Conservation (phyloP, 352 stramenopile species). For the Pelagophyceae sp. region DNA sequence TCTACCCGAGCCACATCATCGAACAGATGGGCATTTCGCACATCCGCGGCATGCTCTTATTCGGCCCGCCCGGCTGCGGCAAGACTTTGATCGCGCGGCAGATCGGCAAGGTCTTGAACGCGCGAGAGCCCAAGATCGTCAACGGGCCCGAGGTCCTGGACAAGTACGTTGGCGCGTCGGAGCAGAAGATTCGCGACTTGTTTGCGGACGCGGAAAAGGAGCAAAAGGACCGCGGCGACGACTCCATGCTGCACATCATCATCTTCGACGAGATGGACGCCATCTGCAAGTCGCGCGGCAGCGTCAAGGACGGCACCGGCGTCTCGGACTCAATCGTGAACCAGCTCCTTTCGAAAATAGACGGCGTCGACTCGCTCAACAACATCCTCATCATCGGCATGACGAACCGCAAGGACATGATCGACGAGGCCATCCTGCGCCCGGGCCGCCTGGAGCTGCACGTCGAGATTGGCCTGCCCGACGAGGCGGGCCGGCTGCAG, state of each 20-base stretch:
- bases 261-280: constrained; percentile 99
- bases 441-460: constrained; percentile 98
- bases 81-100: constrained; percentile 98
- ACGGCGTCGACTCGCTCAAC: constrained; percentile 97
- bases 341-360: constrained; percentile 97
- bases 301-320: constrained; percentile 77
- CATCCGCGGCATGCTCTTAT: constrained; percentile 85
- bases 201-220: constrained; percentile 70
- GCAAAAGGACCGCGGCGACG: constrained; percentile 70
- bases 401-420: constrained; percentile 97
- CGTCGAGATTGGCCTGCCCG: constrained; percentile 97
- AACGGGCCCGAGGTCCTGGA: constrained; percentile 98
- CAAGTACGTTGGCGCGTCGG: constrained; percentile 96
- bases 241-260: constrained; percentile 97
- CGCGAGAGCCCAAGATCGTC: constrained; percentile 89
- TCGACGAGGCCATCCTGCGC: constrained; percentile 92
- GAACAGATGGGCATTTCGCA: constrained; percentile 96
- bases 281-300: constrained; percentile 93
- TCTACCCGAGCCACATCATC: constrained; percentile 82
- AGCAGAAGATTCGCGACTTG: constrained; percentile 96
- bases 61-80: constrained; percentile 65
- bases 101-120: constrained; percentile 94
- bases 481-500: constrained; percentile 85
- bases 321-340: constrained; percentile 97
- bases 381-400: constrained; percentile 99